phyloP scores from a whole-genome alignment of 495 filamentous ascomycete species.

The Xylaria telfairii region DNA sequence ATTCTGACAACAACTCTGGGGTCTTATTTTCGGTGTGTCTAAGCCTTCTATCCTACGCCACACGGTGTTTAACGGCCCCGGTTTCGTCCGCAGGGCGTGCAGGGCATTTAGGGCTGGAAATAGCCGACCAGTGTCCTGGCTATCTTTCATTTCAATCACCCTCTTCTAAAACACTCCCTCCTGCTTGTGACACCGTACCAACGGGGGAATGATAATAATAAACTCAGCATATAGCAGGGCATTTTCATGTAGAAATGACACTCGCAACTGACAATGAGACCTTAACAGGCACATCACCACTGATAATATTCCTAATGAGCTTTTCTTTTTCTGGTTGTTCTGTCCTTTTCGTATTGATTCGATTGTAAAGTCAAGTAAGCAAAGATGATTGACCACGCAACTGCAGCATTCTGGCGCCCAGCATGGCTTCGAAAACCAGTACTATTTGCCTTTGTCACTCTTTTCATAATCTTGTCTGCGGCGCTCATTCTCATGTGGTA shows the following conservation, averaged over 20 bases:
- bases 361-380: background rate
- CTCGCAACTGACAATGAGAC: no score
- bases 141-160: background rate
- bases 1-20: no score
- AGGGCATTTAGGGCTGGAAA: background rate
- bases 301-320: background rate
- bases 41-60: no score
- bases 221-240: no score
- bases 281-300: no score
- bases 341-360: no score
- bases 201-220: background rate
- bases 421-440: constrained; percentile 6
- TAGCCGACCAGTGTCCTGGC: background rate
- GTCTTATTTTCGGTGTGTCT: no score
- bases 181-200: no score
- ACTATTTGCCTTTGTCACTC: background rate
- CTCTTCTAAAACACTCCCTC: background rate
- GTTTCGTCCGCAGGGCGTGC: background rate
- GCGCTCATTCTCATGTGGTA: constrained; percentile 2
- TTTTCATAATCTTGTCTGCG: background rate
- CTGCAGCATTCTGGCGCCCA: background rate
- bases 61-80: background rate
- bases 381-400: background rate
- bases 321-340: background rate
- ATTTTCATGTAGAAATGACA: no score